These are phyloP conservation scores for Monosporozyma yasuniensis DNA, from an alignment of 805 yeast species.

Conservation along the genomic window DNA sequence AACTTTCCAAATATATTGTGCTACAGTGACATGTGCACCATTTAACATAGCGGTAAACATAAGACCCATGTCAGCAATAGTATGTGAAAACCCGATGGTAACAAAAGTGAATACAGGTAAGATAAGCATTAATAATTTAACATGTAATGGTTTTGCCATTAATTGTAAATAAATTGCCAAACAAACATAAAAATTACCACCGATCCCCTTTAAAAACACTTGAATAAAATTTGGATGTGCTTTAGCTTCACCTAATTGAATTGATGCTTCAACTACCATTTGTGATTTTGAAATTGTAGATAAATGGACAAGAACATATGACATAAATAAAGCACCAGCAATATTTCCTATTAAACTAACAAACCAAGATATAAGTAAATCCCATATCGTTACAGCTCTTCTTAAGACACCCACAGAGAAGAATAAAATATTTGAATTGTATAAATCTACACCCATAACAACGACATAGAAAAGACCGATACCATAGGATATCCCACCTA, in stretches of 20 bases:
- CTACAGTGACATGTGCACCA: slow-evolving; percentile 56
- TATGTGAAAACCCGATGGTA: slow-evolving; percentile 68
- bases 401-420: slow-evolving; percentile 61
- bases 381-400: slow-evolving; percentile 60
- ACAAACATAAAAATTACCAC: slow-evolving; percentile 71
- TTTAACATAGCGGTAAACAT: slow-evolving; percentile 59
- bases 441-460: slow-evolving; percentile 65
- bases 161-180: slow-evolving; percentile 69
- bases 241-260: slow-evolving; percentile 35
- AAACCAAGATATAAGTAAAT: slow-evolving; percentile 54
- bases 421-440: slow-evolving; percentile 64
- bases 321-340: slow-evolving; percentile 55
- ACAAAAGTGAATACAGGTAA: slow-evolving; percentile 73
- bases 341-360: slow-evolving; percentile 61
- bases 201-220: slow-evolving; percentile 60
- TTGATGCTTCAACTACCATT: slow-evolving; percentile 40
- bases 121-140: slow-evolving; percentile 51
- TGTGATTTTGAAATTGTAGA: slow-evolving; percentile 41
- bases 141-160: slow-evolving; percentile 73
- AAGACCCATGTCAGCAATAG: slow-evolving; percentile 74
- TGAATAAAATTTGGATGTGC: slow-evolving; percentile 46
- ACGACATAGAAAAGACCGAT: slow-evolving; percentile 71
- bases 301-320: slow-evolving; percentile 52
- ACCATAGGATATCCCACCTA: slow-evolving; percentile 58
- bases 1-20: slow-evolving; percentile 60